A percentile compares a stretch with the other conserved stretches of the same genome.
Evolutionary conservation across 1,284 basidiomycete species (phyloP).

Genomic region (Fistulinella staudtii): DNA sequence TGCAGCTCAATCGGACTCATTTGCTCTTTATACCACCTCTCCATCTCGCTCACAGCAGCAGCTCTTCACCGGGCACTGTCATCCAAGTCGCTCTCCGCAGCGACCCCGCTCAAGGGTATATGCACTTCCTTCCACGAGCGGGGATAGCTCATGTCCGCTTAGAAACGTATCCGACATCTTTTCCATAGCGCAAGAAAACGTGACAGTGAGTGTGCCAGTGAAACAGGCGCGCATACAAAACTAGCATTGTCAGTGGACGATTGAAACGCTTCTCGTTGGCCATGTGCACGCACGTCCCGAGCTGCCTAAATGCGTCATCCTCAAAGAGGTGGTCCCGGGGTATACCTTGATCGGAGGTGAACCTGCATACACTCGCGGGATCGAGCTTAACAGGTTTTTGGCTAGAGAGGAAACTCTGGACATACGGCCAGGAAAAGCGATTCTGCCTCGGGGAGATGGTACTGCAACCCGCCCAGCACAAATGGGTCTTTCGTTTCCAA

Average conservation of each 20-base stretch:
- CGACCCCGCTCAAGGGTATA: conserved; percentile 20
- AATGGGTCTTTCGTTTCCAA: conserved; percentile 25
- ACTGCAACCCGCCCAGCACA: conserved; percentile 24
- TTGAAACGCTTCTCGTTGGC: conserved; percentile 23
- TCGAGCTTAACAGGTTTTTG: conserved; percentile 2
- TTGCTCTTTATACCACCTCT: conserved; percentile 23
- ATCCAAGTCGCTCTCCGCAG: conserved; percentile 24
- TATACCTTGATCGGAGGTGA: conserved; percentile 24
- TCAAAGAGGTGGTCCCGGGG: conserved; percentile 12
- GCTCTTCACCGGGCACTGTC: conserved; percentile 16
- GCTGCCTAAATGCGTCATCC: conserved; percentile 18
- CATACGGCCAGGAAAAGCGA: conserved; percentile 25
- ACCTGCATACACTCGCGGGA: not conserved
- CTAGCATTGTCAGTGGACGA: conserved; percentile 11
- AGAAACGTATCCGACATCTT: conserved; percentile 11
- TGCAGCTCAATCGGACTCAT: conserved; percentile 23
- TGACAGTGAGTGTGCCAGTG: conserved; percentile 19
- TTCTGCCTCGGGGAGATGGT: conserved; percentile 20
- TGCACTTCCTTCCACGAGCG: not conserved
- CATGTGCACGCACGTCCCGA: conserved; percentile 14
- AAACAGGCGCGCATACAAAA: not conserved
- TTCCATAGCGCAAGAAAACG: conserved; percentile 5
- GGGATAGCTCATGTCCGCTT: conserved; percentile 5
- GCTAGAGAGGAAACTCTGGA: conserved; percentile 26
- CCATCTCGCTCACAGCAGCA: not conserved